Percentiles rank a stretch among this genome's conserved stretches.
Conservation (phyloP, 306 rosid species). For the Cicer cuneatum region DNA sequence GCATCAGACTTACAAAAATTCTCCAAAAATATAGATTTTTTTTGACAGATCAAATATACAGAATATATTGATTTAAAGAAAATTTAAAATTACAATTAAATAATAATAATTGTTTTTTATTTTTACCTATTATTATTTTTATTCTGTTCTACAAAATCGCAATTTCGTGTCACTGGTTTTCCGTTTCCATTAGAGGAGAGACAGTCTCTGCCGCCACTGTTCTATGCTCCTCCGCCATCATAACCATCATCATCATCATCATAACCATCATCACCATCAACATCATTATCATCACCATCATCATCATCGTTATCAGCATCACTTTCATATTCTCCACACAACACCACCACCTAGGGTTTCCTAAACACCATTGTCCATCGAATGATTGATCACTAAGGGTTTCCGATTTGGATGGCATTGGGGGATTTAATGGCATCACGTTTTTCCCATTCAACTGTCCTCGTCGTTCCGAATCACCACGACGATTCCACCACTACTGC, state of each 20-base stretch:
- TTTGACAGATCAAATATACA: too few species aligned
- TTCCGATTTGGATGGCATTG: constrained; percentile 98
- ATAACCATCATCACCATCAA: neutral
- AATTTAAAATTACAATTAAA: neutral
- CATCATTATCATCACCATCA: neutral
- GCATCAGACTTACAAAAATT: neutral
- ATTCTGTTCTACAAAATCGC: constrained; percentile 42
- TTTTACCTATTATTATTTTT: neutral
- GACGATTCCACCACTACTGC: constrained; percentile 26
- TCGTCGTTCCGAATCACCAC: constrained; percentile 64
- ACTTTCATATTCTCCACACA: neutral
- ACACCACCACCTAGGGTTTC: constrained; percentile 48
- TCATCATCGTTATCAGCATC: neutral
- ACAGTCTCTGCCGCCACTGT: constrained; percentile 50
- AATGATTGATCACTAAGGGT: constrained; percentile 52
- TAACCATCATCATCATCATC: neutral
- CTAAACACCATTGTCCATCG: constrained; percentile 38
- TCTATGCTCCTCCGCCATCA: constrained; percentile 37
- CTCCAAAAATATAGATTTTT: too few species aligned
- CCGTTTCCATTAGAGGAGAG: constrained; percentile 39
- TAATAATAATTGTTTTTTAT: neutral
- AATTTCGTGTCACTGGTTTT: constrained; percentile 38
- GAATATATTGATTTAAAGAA: too few species aligned
- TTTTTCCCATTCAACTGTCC: constrained; percentile 83
- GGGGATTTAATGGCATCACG: constrained; percentile 95